Percentiles rank a stretch among this genome's conserved stretches.
These are phyloP conservation scores for Theileria orientalis DNA, from an alignment of 169 alveolate species.

Conservation along the genomic window DNA sequence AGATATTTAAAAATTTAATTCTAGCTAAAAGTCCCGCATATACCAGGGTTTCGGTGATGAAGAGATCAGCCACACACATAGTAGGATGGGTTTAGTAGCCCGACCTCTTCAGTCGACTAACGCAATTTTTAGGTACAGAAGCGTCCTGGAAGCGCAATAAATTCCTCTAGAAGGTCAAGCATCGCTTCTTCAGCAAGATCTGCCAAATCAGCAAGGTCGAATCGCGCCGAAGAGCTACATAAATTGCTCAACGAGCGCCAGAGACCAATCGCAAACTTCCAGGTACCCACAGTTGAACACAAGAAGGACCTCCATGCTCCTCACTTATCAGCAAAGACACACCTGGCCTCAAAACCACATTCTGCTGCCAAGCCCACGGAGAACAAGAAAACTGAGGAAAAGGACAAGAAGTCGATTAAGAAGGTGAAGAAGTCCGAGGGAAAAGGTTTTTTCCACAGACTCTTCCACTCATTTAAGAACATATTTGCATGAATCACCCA, in stretches of 20 bases:
- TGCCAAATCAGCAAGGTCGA: neutral
- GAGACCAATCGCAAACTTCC: neutral
- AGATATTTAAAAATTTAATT: too few species aligned
- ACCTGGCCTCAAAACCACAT: neutral
- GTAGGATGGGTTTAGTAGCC: too few species aligned
- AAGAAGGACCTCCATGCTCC: neutral
- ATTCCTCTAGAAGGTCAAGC: neutral
- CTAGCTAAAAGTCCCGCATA: too few species aligned
- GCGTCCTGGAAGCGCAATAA: neutral
- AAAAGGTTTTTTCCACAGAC: neutral
- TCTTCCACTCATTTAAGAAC: neutral
- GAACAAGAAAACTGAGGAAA: neutral
- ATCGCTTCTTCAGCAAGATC: neutral
- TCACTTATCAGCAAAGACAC: neutral
- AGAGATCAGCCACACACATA: too few species aligned
- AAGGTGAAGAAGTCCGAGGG: neutral
- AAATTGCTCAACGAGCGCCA: neutral
- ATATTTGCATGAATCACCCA: neutral
- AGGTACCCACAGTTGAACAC: neutral
- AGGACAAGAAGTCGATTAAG: neutral
- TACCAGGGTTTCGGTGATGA: too few species aligned
- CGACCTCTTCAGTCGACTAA: too few species aligned
- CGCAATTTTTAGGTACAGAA: too few species aligned
- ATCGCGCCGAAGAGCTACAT: neutral
- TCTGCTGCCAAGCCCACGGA: too few species aligned